Percentiles rank a stretch among this genome's conserved stretches.
These are phyloP conservation scores for Pneumocystis murina DNA, from an alignment of 1,139 yeast genomes.

Conservation along the genomic window DNA sequence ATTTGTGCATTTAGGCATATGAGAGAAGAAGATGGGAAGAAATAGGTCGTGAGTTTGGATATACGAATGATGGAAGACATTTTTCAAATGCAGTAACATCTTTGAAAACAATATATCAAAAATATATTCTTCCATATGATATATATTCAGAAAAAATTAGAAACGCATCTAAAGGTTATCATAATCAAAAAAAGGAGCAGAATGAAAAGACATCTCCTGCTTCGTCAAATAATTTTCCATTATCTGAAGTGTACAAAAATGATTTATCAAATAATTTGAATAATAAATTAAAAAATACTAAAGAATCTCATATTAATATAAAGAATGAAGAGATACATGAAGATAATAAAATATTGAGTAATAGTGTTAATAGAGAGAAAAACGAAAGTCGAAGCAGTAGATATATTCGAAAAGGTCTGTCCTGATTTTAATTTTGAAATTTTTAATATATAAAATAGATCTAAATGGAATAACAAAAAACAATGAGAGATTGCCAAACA, in stretches of 20 bases:
- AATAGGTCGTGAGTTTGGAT: slow-evolving; percentile 59
- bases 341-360: neutral
- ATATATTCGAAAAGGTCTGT: neutral
- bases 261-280: neutral
- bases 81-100: slow-evolving; percentile 45
- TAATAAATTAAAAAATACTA: neutral
- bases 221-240: neutral
- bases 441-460: neutral
- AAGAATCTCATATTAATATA: neutral
- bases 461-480: neutral
- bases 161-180: neutral
- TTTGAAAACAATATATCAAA: slow-evolving; percentile 37
- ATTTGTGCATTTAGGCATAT: neutral
- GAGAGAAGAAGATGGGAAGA: slow-evolving; percentile 29
- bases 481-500: neutral
- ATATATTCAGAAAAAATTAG: slow-evolving; percentile 17
- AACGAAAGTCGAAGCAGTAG: neutral
- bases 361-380: neutral
- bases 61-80: slow-evolving; percentile 53
- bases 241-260: neutral
- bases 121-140: slow-evolving; percentile 25
- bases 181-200: slow-evolving; percentile 2
- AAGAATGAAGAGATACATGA: neutral
- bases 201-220: neutral
- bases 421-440: neutral